Conservation (phyloP, 108 stramenopile genomes). For the Cyclotella kingstonii region DNA sequence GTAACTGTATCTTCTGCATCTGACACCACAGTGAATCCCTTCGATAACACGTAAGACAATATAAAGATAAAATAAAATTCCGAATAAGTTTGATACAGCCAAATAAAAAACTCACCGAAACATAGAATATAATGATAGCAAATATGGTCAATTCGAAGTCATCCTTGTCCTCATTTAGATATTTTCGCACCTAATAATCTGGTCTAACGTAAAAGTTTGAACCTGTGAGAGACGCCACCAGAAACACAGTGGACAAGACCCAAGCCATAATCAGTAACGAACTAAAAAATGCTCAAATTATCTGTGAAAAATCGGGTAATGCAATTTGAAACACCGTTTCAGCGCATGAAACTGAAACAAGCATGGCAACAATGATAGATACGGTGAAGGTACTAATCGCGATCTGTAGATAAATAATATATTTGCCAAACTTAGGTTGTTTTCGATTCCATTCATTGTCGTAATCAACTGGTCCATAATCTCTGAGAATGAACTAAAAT, state of each 20-base stretch:
- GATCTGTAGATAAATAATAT: constrained; percentile 29
- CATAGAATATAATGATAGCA: constrained; percentile 23
- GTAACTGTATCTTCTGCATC: not conserved
- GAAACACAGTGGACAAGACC: constrained; percentile 25
- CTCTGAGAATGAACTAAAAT: constrained; percentile 10
- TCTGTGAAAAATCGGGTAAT: constrained; percentile 26
- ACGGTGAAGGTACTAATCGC: constrained; percentile 27
- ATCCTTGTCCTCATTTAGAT: constrained; percentile 18
- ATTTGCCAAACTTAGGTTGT: constrained; percentile 4
- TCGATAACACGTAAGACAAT: not conserved
- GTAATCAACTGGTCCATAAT: constrained; percentile 13
- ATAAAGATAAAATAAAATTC: not conserved
- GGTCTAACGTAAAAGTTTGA: constrained; percentile 36
- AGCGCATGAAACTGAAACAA: constrained; percentile 15
- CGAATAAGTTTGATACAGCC: not conserved
- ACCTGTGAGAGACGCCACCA: constrained; percentile 26
- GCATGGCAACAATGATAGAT: constrained; percentile 18
- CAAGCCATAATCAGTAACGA: constrained; percentile 20
- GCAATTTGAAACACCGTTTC: constrained; percentile 18
- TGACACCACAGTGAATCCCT: constrained; percentile 22
- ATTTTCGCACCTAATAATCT: constrained; percentile 5
- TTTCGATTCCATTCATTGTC: constrained; percentile 15
- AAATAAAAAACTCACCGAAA: constrained; percentile 14
- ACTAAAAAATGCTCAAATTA: constrained; percentile 39
- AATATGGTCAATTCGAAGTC: constrained; percentile 23